Evolutionary conservation across 805 yeast genomes (phyloP).

Genomic region (Yamadazyma sp.): DNA sequence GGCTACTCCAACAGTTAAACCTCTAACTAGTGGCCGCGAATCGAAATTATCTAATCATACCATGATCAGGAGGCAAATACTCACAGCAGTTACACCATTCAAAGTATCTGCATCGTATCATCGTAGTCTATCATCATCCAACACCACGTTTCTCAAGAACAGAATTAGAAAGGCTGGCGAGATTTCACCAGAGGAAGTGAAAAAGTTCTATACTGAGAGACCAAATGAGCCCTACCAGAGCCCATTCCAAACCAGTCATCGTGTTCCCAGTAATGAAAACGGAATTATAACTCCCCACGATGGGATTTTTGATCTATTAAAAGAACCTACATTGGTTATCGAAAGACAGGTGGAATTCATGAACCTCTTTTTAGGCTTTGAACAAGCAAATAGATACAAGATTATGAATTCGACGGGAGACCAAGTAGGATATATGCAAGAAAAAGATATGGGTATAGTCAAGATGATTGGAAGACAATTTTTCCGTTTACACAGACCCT

Average conservation of each 20-base stretch:
- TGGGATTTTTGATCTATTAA: slow-evolving; percentile 59
- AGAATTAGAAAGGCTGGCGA: slow-evolving; percentile 27
- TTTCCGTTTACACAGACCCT: slow-evolving; percentile 84
- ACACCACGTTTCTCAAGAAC: background rate
- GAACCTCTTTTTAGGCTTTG: slow-evolving; percentile 86
- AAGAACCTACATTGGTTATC: slow-evolving; percentile 81
- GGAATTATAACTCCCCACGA: slow-evolving; percentile 57
- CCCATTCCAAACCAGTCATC: slow-evolving; percentile 23
- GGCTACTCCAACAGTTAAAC: too few relatives aligned
- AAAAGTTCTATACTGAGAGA: slow-evolving; percentile 13
- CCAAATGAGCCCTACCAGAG: slow-evolving; percentile 22
- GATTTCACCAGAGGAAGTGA: slow-evolving; percentile 37
- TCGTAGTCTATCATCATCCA: too few relatives aligned
- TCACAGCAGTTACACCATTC: too few relatives aligned
- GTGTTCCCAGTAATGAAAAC: slow-evolving; percentile 37
- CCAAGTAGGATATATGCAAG: slow-evolving; percentile 77
- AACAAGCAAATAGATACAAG: slow-evolving; percentile 81
- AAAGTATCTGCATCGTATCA: too few relatives aligned
- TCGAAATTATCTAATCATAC: too few relatives aligned
- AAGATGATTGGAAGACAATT: slow-evolving; percentile 80
- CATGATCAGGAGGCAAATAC: too few relatives aligned
- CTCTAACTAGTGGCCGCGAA: too few relatives aligned
- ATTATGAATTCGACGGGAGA: slow-evolving; percentile 74
- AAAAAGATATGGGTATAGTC: slow-evolving; percentile 69
- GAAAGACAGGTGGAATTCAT: slow-evolving; percentile 87